These are phyloP conservation scores for Fusarium sp. DNA, from an alignment of 2,329 filamentous ascomycete genomes.

Conservation along the genomic window DNA sequence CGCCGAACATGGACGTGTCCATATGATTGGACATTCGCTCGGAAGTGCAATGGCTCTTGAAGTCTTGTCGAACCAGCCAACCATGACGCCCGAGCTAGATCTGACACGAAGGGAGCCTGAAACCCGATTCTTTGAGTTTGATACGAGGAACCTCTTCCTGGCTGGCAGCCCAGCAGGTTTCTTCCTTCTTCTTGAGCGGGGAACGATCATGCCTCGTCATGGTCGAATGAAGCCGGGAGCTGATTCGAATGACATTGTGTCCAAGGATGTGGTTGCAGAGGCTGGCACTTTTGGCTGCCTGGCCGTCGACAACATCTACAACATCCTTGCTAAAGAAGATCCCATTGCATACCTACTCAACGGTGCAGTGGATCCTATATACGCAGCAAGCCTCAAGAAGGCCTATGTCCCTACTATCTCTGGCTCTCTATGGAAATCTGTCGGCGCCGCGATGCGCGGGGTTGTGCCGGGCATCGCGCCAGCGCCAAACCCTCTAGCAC, in stretches of 20 bases:
- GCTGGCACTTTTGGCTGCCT: slow-evolving; percentile 87
- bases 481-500: slow-evolving; percentile 44
- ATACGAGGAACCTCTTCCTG: slow-evolving; percentile 89
- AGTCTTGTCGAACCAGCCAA: slow-evolving; percentile 89
- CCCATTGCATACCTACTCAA: slow-evolving; percentile 94
- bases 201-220: slow-evolving; percentile 76
- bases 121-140: slow-evolving; percentile 83
- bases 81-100: slow-evolving; percentile 66
- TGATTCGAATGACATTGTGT: slow-evolving; percentile 69
- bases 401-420: slow-evolving; percentile 82
- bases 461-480: slow-evolving; percentile 66
- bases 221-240: slow-evolving; percentile 80
- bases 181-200: slow-evolving; percentile 86
- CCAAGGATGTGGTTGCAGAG: slow-evolving; percentile 75
- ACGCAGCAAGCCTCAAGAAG: slow-evolving; percentile 79
- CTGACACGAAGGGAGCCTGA: slow-evolving; percentile 54
- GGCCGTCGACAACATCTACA: slow-evolving; percentile 96
- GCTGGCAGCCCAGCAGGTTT: slow-evolving; percentile 92
- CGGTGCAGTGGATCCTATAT: slow-evolving; percentile 84
- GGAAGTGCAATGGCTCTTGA: slow-evolving; percentile 96
- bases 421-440: slow-evolving; percentile 71
- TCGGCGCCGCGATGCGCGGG: slow-evolving; percentile 71
- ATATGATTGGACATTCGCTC: slow-evolving; percentile 91
- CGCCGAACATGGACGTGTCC: slow-evolving; percentile 80
- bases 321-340: slow-evolving; percentile 77